These are phyloP conservation scores for Arctostaphylos glauca DNA, from an alignment of 148 eudicot species.

Conservation along the genomic window DNA sequence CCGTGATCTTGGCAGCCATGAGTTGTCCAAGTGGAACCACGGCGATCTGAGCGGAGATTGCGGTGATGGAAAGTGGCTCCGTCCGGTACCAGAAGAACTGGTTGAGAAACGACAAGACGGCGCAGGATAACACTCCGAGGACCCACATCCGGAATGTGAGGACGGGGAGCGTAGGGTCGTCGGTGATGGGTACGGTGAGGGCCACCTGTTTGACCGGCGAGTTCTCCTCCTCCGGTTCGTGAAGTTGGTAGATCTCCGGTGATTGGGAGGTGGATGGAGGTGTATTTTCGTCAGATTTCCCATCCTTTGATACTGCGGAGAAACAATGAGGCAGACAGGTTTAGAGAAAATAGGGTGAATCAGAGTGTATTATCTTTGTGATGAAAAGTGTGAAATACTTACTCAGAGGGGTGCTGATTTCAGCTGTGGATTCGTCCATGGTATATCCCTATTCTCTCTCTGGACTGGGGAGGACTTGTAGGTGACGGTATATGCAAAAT, in stretches of 20 bases:
- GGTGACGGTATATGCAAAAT: not conserved
- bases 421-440: slow-evolving; percentile 36
- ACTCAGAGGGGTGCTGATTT: slow-evolving; percentile 34
- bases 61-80: slow-evolving; percentile 78
- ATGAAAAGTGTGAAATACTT: slow-evolving; percentile 14
- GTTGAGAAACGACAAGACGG: slow-evolving; percentile 75
- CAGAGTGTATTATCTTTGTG: too few species aligned
- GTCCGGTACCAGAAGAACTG: slow-evolving; percentile 96
- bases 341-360: not conserved
- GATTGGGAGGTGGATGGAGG: slow-evolving; percentile 17
- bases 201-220: slow-evolving; percentile 90
- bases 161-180: slow-evolving; percentile 74
- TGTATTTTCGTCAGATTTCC: not conserved
- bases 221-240: slow-evolving; percentile 39
- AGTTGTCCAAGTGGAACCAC: slow-evolving; percentile 85
- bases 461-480: not conserved
- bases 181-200: slow-evolving; percentile 70
- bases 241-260: not conserved
- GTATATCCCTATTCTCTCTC: not conserved
- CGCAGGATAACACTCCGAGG: slow-evolving; percentile 69
- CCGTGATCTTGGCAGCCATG: slow-evolving; percentile 72
- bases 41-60: slow-evolving; percentile 92
- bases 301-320: slow-evolving; percentile 23
- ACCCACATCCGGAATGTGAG: slow-evolving; percentile 94
- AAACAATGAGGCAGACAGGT: not conserved